Evolutionary conservation across 2,329 filamentous ascomycete species (phyloP), one percentile per base, ranked within the genome.

Genomic region (Teratosphaeria destructans): DNA sequence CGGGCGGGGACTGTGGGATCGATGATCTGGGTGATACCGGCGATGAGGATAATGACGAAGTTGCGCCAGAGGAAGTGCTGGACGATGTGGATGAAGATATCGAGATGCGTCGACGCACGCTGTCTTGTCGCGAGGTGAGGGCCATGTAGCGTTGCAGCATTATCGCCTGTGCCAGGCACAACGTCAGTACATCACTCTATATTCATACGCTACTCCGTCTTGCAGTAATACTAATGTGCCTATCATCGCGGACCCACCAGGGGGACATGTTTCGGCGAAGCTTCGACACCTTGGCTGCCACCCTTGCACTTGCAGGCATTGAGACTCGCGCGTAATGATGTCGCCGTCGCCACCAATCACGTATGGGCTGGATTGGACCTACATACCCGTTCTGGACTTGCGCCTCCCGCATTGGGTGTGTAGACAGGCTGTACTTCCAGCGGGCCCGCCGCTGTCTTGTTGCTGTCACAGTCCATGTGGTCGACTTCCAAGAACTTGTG

Each of bases 61-160:
- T 60, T 59, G 71, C 65, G 53, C 26, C 73, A 68, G 57, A 73
- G 61, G 49, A 71, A n/a, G 39, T 59, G 64, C 6, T 54, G 19
- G 53, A 32, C 26, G 7, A 35, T 8, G 32, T 12, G 39, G n/a
- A 8, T 29, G 56, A 26, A 14, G 47, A 43, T 7, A 10, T n/a
- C 11, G 61, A 75, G 27, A 77, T 66, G 29, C 74, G 70, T 47
- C 73, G 71, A 56, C 72, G 74, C 43, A 77, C 63, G 52, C 67
- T 69, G 60, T 74, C 73, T 63, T 76, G 73, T 57, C 77, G 74
- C 26, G 53, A 59, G 43, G 72, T 71, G 16, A 77, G 69, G 11
- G 72, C 64, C 61, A 76, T 70, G 65, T 76, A 76, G 19, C 52
- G 39, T 58, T 62, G 62, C 47, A 64, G 59, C 59, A 59, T 58